phyloP scores from a whole-genome alignment of 2,329 filamentous ascomycete species.

The Coniochaeta sp. region DNA sequence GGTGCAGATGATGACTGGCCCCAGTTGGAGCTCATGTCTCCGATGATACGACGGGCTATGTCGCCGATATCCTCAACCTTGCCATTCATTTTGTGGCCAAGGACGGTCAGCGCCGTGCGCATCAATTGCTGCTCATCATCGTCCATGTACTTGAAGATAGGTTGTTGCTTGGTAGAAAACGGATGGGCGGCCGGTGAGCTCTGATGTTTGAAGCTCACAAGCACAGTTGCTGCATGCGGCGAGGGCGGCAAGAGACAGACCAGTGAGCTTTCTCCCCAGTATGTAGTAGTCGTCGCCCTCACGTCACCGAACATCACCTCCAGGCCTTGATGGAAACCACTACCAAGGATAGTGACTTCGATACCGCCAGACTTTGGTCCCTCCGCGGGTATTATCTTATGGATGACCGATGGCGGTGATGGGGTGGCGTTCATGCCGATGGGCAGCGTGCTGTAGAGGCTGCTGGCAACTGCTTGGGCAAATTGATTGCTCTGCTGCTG shows the following conservation, averaged over 20 bases:
- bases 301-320: constrained; percentile 76
- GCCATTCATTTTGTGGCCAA: constrained; percentile 58
- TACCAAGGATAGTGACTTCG: constrained; percentile 79
- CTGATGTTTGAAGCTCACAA: constrained; percentile 59
- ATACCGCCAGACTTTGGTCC: constrained; percentile 78
- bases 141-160: constrained; percentile 66
- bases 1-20: constrained; percentile 23
- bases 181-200: constrained; percentile 25
- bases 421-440: constrained; percentile 38
- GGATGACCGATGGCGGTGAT: constrained; percentile 53
- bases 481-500: constrained; percentile 27
- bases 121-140: constrained; percentile 64
- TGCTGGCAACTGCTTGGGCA: constrained; percentile 37
- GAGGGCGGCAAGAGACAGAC: constrained; percentile 73
- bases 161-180: constrained; percentile 31
- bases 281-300: constrained; percentile 64
- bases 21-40: constrained; percentile 19
- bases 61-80: constrained; percentile 54
- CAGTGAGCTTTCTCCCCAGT: constrained; percentile 72
- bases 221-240: constrained; percentile 57
- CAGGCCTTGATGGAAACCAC: constrained; percentile 66
- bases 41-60: constrained; percentile 54
- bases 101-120: constrained; percentile 57
- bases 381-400: constrained; percentile 76
- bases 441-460: constrained; percentile 40